Evolutionary conservation across 2,329 filamentous ascomycete genomes (phyloP).

Genomic region (Didymella lethalis): DNA sequence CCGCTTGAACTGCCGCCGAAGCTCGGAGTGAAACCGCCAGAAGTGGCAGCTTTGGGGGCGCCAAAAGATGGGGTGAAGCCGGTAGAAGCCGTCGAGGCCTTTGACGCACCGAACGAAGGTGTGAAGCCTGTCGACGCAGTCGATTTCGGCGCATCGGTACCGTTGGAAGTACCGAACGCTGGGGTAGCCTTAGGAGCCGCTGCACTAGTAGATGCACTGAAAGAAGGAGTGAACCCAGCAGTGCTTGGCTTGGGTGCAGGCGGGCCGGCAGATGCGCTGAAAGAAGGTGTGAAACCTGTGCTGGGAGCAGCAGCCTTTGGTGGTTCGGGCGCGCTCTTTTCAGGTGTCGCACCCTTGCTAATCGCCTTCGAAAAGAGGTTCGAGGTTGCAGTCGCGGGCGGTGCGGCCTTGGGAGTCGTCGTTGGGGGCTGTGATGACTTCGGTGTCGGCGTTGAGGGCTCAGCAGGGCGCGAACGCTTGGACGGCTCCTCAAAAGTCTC

Average conservation of each 20-base stretch:
- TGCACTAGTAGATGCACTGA: slow-evolving; percentile 17
- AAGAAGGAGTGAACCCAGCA: slow-evolving; percentile 21
- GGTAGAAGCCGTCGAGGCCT: slow-evolving; percentile 5
- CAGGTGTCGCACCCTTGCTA: slow-evolving; percentile 30
- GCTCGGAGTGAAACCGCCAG: slow-evolving; percentile 22
- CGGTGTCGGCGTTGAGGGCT: slow-evolving; percentile 32
- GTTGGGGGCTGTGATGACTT: slow-evolving; percentile 22
- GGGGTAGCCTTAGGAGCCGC: slow-evolving; percentile 11
- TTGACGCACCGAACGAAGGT: slow-evolving; percentile 14
- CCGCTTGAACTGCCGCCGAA: slow-evolving; percentile 27
- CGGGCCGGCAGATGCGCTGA: slow-evolving; percentile 20
- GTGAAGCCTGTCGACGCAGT: slow-evolving; percentile 14
- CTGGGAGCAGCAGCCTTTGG: slow-evolving; percentile 20
- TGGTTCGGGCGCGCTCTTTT: slow-evolving; percentile 24
- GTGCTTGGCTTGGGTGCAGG: slow-evolving; percentile 11
- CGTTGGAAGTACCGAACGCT: slow-evolving; percentile 7
- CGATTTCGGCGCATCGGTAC: not conserved
- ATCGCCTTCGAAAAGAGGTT: slow-evolving; percentile 38
- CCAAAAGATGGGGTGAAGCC: slow-evolving; percentile 19
- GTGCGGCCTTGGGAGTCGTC: slow-evolving; percentile 25
- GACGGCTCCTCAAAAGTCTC: slow-evolving; percentile 27
- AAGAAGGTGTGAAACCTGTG: slow-evolving; percentile 27
- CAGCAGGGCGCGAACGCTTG: slow-evolving; percentile 38
- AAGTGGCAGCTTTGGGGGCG: slow-evolving; percentile 10
- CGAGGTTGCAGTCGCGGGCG: slow-evolving; percentile 34